These are phyloP conservation scores for Erodium maritimum DNA, from an alignment of 345 rosid genomes.

Conservation along the genomic window DNA sequence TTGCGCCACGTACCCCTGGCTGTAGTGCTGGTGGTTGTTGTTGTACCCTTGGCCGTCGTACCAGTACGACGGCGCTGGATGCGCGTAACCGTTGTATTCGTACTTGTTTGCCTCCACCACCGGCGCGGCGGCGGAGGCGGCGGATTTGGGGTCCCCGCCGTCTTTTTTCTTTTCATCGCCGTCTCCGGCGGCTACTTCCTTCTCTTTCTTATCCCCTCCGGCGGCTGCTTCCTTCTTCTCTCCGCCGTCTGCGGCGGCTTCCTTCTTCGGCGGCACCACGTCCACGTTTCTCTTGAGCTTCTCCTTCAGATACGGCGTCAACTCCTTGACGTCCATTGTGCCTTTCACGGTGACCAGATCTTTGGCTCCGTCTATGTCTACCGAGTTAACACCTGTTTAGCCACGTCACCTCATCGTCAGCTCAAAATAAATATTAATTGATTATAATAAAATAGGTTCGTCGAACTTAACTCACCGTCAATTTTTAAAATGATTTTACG, in stretches of 20 bases:
- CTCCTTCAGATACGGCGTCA: conserved; percentile 15
- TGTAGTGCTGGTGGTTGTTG: too few relatives aligned
- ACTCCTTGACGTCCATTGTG: conserved; percentile 27
- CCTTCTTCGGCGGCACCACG: conserved; percentile 22
- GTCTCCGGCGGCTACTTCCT: too few relatives aligned
- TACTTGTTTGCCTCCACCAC: conserved; percentile 22
- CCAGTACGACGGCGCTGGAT: conserved; percentile 26
- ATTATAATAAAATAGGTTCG: not conserved
- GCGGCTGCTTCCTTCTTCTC: conserved; percentile 1
- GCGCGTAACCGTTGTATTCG: conserved; percentile 17
- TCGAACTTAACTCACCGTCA: conserved; percentile 30
- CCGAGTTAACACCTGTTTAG: conserved; percentile 20
- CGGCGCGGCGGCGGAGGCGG: not conserved
- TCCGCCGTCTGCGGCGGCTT: conserved; percentile 7
- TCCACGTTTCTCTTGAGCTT: conserved; percentile 22
- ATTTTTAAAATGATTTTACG: conserved; percentile 16
- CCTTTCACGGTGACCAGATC: conserved; percentile 30
- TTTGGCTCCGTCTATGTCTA: conserved; percentile 17
- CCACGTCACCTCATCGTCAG: not conserved
- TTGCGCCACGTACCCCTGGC: conserved; percentile 24
- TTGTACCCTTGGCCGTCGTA: conserved; percentile 24
- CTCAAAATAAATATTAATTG: not conserved
- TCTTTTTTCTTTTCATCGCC: conserved; percentile 6
- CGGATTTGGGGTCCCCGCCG: not conserved
- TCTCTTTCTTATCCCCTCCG: not conserved